Conservation (phyloP, 1,284 basidiomycete species). For the Fistulinella staudtii region DNA sequence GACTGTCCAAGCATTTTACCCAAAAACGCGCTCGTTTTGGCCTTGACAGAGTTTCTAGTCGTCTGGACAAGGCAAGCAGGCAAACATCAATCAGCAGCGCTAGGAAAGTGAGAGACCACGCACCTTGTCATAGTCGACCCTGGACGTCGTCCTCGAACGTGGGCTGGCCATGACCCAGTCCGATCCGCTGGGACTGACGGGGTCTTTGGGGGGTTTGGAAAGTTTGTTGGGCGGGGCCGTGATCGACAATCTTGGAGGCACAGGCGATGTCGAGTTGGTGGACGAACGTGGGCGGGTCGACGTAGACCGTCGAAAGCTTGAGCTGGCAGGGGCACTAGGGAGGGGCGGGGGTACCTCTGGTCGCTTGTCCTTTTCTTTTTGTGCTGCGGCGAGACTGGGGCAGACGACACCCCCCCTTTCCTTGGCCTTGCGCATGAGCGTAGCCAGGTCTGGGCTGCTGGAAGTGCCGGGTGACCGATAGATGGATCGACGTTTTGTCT, state of each 20-base stretch:
- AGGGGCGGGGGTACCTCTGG: slow-evolving; percentile 49
- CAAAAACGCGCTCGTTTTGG: slow-evolving; percentile 73
- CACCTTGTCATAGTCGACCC: slow-evolving; percentile 48
- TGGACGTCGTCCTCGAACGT: slow-evolving; percentile 35
- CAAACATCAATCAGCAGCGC: background rate
- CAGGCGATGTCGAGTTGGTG: slow-evolving; percentile 28
- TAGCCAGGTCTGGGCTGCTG: slow-evolving; percentile 84
- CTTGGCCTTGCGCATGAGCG: slow-evolving; percentile 75
- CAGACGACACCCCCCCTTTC: slow-evolving; percentile 51
- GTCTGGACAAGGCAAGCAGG: slow-evolving; percentile 31
- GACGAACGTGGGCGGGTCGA: slow-evolving; percentile 34
- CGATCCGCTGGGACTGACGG: slow-evolving; percentile 33
- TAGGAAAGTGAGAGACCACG: slow-evolving; percentile 1
- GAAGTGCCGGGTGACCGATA: slow-evolving; percentile 85
- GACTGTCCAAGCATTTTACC: slow-evolving; percentile 71
- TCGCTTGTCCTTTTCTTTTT: slow-evolving; percentile 40
- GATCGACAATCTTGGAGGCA: slow-evolving; percentile 30
- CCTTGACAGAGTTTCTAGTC: slow-evolving; percentile 59
- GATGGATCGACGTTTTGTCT: slow-evolving; percentile 76
- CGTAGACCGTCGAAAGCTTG: slow-evolving; percentile 9
- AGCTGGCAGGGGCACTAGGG: slow-evolving; percentile 25
- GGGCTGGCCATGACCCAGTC: slow-evolving; percentile 55
- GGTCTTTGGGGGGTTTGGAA: slow-evolving; percentile 27
- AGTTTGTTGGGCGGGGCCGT: slow-evolving; percentile 24
- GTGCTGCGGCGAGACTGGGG: slow-evolving; percentile 25